phyloP scores from a whole-genome alignment of 352 stramenopile species.

The Pythium sukuiense region DNA sequence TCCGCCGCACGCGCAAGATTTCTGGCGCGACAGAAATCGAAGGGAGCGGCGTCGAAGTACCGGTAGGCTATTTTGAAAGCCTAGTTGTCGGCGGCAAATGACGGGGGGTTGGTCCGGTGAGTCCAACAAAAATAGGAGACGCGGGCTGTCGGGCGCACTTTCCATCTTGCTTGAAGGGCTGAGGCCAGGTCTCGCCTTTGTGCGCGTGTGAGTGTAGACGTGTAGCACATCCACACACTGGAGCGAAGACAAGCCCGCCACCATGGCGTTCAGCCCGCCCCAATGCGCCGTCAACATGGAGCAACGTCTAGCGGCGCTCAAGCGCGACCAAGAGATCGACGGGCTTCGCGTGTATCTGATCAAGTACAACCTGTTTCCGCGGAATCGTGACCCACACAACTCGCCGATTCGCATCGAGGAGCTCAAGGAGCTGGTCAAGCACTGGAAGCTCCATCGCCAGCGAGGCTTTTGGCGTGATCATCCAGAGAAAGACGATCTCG shows the following conservation, averaged over 20 bases:
- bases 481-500: constrained; percentile 88
- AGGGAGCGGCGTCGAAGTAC: neutral
- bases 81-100: neutral
- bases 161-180: neutral
- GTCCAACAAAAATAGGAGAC: constrained; percentile 1
- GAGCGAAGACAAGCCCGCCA: neutral
- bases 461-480: constrained; percentile 90
- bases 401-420: constrained; percentile 86
- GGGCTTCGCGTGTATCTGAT: constrained; percentile 79
- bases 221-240: neutral
- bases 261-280: constrained; percentile 71
- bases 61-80: constrained; percentile 3
- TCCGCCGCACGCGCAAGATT: neutral
- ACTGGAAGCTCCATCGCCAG: constrained; percentile 90
- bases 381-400: constrained; percentile 82
- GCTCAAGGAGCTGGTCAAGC: constrained; percentile 90
- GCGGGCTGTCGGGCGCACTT: neutral
- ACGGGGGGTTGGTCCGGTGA: neutral
- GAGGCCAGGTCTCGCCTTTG: neutral
- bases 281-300: constrained; percentile 89
- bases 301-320: constrained; percentile 71
- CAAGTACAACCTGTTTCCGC: constrained; percentile 87
- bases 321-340: constrained; percentile 84
- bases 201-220: neutral
- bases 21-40: neutral